Conservation (phyloP, 2,329 filamentous ascomycete genomes). For the Tolypocladium inflatum region DNA sequence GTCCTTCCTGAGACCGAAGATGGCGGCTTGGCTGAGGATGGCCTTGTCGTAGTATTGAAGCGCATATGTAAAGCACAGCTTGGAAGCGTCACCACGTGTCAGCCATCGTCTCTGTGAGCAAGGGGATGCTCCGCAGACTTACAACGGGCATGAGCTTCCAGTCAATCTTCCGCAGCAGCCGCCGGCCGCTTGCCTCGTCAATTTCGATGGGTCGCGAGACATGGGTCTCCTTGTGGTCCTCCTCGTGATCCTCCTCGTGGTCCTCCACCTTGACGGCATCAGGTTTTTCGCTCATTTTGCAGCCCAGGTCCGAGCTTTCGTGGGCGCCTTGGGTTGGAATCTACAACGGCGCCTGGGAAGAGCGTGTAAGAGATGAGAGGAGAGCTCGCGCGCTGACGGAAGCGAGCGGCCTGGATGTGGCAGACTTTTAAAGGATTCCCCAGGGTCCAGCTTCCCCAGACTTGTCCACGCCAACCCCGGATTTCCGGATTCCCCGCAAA, state of each 20-base stretch:
- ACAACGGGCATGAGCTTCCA: conserved; percentile 15
- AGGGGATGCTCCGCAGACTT: background rate
- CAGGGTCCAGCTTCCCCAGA: background rate
- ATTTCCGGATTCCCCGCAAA: background rate
- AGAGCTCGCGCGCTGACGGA: background rate
- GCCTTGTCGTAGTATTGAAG: conserved; percentile 18
- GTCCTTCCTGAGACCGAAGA: no score
- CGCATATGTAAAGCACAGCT: conserved; percentile 20
- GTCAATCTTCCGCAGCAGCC: conserved; percentile 10
- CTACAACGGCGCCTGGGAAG: no score
- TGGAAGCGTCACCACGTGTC: no score
- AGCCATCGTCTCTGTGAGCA: no score
- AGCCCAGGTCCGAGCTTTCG: background rate
- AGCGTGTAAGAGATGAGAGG: background rate
- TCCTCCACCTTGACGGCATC: background rate
- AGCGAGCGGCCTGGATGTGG: background rate
- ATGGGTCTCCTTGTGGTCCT: background rate
- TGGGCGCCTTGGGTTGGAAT: background rate
- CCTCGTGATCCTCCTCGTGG: background rate
- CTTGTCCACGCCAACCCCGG: background rate
- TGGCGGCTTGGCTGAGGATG: no score
- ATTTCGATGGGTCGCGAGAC: background rate
- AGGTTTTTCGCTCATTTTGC: background rate
- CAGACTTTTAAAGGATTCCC: background rate
- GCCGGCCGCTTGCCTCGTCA: background rate